phyloP scores from a whole-genome alignment of 2,329 filamentous ascomycete species.

The Gnomoniopsis smithogilvyi region DNA sequence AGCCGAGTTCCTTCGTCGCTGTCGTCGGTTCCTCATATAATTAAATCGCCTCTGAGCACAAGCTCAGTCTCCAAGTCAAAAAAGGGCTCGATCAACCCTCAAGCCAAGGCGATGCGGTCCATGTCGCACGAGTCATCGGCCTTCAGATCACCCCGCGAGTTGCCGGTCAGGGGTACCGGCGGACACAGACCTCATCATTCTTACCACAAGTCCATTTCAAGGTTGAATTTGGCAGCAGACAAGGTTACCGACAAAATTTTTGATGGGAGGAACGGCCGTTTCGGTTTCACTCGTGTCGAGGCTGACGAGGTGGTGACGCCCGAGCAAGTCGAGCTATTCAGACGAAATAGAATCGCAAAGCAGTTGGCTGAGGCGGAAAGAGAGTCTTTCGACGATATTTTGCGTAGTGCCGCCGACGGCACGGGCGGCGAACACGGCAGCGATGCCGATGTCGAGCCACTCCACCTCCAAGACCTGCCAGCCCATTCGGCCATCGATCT shows the following conservation, averaged over 20 bases:
- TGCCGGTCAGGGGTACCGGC: not conserved
- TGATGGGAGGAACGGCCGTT: conserved; percentile 39
- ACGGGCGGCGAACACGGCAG: not conserved
- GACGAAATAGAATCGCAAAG: conserved; percentile 35
- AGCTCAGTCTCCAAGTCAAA: conserved; percentile 15
- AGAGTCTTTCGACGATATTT: conserved; percentile 27
- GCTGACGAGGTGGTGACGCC: conserved; percentile 59
- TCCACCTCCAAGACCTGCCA: conserved; percentile 40
- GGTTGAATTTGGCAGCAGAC: conserved; percentile 50
- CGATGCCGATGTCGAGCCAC: conserved; percentile 36
- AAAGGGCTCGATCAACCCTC: conserved; percentile 2
- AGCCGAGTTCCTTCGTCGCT: not conserved
- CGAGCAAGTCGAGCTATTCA: conserved; percentile 45
- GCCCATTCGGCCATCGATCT: conserved; percentile 33
- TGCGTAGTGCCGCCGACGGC: conserved; percentile 29
- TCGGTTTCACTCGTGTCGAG: conserved; percentile 37
- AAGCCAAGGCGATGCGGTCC: conserved; percentile 4
- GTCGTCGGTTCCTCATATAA: conserved; percentile 5
- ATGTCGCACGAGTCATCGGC: conserved; percentile 1
- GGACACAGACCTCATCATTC: conserved; percentile 10
- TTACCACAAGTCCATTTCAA: conserved; percentile 24
- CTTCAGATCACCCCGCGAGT: not conserved
- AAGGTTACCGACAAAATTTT: conserved; percentile 54
- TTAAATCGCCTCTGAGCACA: conserved; percentile 7
- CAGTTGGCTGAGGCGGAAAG: conserved; percentile 17